A percentile compares a stretch with the other conserved stretches of the same genome.
Evolutionary conservation across 345 rosid genomes (phyloP).

Genomic region (Eutrema japonicum): DNA sequence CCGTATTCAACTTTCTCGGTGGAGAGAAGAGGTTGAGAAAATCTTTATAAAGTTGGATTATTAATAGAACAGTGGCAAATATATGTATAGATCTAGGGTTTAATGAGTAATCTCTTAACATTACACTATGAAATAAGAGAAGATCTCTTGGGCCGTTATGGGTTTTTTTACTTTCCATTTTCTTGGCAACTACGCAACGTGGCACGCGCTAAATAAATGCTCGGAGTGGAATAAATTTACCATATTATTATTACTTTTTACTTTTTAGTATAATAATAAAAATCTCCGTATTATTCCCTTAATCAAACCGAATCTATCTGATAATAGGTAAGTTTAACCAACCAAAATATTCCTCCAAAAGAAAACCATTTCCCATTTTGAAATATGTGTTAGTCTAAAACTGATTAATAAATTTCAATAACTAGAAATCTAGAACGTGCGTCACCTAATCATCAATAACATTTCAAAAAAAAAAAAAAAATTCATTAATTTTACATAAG

Average conservation of each 20-base stretch:
- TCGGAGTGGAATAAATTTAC: background rate
- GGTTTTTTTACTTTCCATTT: background rate
- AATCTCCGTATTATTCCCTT: background rate
- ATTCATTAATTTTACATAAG: background rate
- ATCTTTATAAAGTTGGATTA: background rate
- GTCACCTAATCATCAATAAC: background rate
- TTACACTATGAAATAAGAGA: background rate
- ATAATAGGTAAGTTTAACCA: background rate
- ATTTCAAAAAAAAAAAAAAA: too few relatives aligned
- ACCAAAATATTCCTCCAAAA: background rate
- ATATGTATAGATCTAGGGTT: slow-evolving; percentile 14
- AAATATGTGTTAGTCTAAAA: background rate
- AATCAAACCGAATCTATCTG: background rate
- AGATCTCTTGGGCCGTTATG: slow-evolving; percentile 3
- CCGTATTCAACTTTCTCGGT: slow-evolving; percentile 21
- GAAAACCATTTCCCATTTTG: background rate
- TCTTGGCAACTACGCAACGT: slow-evolving; percentile 32
- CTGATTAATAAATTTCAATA: background rate
- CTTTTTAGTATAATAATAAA: background rate
- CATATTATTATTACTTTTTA: background rate
- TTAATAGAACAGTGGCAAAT: background rate
- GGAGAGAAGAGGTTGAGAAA: background rate
- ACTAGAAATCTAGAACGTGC: background rate
- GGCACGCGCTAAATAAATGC: slow-evolving; percentile 34
- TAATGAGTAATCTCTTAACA: background rate